Percentiles rank a stretch among this genome's conserved stretches.
phyloP scores from a whole-genome alignment of 2,329 filamentous ascomycete genomes.

The Talaromyces sp. region DNA sequence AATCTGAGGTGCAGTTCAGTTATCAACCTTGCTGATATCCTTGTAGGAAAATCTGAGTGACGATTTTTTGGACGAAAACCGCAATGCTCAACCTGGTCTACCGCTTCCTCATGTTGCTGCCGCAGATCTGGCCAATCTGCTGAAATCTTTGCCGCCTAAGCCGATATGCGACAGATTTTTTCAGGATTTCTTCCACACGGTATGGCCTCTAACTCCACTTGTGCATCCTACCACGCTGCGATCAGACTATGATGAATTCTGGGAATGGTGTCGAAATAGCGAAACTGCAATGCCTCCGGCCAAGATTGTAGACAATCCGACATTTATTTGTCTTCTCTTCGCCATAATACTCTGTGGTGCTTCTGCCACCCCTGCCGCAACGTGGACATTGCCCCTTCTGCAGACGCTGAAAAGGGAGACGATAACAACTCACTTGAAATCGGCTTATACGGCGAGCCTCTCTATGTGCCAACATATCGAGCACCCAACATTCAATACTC shows the following conservation, averaged over 20 bases:
- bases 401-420: background rate
- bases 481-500: conserved; percentile 22
- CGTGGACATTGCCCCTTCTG: background rate
- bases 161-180: conserved; percentile 3
- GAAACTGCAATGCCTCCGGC: background rate
- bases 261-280: conserved; percentile 11
- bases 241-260: conserved; percentile 11
- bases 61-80: conserved; percentile 12
- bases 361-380: background rate
- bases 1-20: background rate
- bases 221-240: conserved; percentile 4
- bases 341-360: conserved; percentile 8
- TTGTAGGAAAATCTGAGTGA: conserved; percentile 11
- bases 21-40: background rate
- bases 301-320: conserved; percentile 9
- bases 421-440: conserved; percentile 13
- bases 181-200: background rate
- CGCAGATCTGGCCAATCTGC: background rate
- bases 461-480: conserved; percentile 17
- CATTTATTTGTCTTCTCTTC: conserved; percentile 11
- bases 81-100: background rate
- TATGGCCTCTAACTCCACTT: conserved; percentile 5
- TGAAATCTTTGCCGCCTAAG: conserved; percentile 8
- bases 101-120: conserved; percentile 8
- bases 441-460: conserved; percentile 18